A percentile compares a stretch with the other conserved stretches of the same genome.
Conservation (phyloP, 1,284 basidiomycete genomes). For the Coniferiporia weirii region DNA sequence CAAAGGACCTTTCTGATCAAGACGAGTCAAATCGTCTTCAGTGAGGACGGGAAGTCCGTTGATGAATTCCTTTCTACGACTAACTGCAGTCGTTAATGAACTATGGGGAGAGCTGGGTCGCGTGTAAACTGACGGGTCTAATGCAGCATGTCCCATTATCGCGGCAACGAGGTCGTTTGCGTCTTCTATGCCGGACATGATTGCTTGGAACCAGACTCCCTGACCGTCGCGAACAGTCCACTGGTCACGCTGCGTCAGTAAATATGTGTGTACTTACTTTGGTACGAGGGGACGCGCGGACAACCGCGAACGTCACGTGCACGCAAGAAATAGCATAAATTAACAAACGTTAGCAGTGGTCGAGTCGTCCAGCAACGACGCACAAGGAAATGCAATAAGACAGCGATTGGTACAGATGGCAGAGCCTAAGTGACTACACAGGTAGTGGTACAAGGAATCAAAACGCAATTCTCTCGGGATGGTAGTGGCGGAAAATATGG, state of each 20-base stretch:
- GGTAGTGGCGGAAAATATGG: conserved; percentile 7
- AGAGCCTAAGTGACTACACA: not conserved
- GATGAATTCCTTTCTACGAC: conserved; percentile 33
- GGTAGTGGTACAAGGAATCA: conserved; percentile 11
- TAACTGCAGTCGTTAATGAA: conserved; percentile 2
- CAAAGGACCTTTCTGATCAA: conserved; percentile 35
- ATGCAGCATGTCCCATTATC: conserved; percentile 21
- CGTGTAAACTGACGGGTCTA: conserved; percentile 22
- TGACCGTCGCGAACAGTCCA: no score
- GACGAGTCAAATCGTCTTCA: conserved; percentile 35
- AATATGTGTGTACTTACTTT: no score
- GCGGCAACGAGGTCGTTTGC: not conserved
- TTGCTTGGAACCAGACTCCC: not conserved
- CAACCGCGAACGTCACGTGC: conserved; percentile 2
- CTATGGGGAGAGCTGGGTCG: not conserved
- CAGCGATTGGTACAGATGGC: conserved; percentile 21
- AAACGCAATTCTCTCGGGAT: conserved; percentile 6
- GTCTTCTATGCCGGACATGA: not conserved
- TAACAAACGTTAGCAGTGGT: not conserved
- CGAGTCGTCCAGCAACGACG: conserved; percentile 14
- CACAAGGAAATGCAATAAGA: not conserved
- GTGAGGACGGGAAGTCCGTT: conserved; percentile 37
- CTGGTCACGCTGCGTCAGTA: no score
- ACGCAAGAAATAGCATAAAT: not conserved
- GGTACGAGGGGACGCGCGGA: not conserved